A percentile compares a stretch with the other conserved stretches of the same genome.
phyloP scores from a whole-genome alignment of 2,329 filamentous ascomycete species.

The Trichoderma gracile region DNA sequence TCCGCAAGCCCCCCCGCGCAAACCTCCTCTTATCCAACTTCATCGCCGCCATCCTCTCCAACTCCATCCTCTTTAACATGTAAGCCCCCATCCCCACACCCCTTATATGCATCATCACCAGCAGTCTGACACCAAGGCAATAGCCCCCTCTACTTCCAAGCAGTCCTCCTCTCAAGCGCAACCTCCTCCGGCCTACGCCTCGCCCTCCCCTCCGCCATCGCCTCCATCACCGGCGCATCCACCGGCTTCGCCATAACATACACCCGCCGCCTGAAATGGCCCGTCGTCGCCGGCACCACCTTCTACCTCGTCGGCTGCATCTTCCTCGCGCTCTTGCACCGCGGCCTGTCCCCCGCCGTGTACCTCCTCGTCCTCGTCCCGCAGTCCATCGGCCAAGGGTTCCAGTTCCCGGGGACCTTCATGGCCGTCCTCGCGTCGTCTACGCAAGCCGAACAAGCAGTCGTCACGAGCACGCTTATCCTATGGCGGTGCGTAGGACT shows the following conservation, averaged over 20 bases:
- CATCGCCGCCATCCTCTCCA: slow-evolving; percentile 52
- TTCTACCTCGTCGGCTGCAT: slow-evolving; percentile 53
- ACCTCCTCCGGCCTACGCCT: slow-evolving; percentile 73
- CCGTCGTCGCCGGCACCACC: slow-evolving; percentile 53
- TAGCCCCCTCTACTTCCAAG: slow-evolving; percentile 76
- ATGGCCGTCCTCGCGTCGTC: slow-evolving; percentile 63
- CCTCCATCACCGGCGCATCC: slow-evolving; percentile 55
- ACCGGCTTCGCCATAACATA: slow-evolving; percentile 65
- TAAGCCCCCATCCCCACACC: slow-evolving; percentile 35
- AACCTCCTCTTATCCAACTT: slow-evolving; percentile 60
- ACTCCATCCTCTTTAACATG: slow-evolving; percentile 62
- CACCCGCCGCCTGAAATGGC: slow-evolving; percentile 61
- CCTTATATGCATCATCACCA: too few relatives aligned
- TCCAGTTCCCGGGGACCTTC: slow-evolving; percentile 65
- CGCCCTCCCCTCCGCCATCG: slow-evolving; percentile 60
- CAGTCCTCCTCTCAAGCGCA: slow-evolving; percentile 67
- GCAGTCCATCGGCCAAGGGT: slow-evolving; percentile 59
- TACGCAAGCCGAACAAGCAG: slow-evolving; percentile 62
- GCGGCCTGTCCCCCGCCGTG: slow-evolving; percentile 51
- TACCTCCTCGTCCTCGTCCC: slow-evolving; percentile 62
- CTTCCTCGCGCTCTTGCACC: slow-evolving; percentile 51
- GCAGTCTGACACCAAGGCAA: too few relatives aligned
- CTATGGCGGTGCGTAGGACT: slow-evolving; percentile 71
- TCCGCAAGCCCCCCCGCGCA: slow-evolving; percentile 52
- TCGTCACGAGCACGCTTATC: slow-evolving; percentile 68